A percentile compares a stretch with the other conserved stretches of the same genome.
Evolutionary conservation across 352 stramenopile species (phyloP).

Genomic region (Globisporangium rhizosaccharum): DNA sequence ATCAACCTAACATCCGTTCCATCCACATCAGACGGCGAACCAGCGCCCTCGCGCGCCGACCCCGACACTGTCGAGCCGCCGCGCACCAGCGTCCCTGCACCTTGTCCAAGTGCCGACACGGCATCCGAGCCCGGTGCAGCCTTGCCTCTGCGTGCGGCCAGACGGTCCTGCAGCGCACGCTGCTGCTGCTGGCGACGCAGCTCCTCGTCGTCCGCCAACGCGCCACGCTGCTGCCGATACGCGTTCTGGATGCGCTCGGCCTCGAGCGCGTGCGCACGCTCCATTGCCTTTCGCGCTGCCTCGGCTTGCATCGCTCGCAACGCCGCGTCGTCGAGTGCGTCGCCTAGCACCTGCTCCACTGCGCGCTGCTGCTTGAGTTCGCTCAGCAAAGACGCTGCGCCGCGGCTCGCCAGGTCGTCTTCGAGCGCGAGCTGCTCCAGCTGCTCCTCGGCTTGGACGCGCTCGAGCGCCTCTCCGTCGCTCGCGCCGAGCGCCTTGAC

Average conservation of each 20-base stretch:
- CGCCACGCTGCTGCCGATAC: background rate
- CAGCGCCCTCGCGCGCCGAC: background rate
- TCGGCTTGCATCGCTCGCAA: background rate
- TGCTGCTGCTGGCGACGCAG: slow-evolving; percentile 4
- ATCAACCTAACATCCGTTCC: background rate
- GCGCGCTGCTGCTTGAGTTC: slow-evolving; percentile 4
- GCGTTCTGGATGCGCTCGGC: slow-evolving; percentile 3
- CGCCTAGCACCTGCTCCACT: background rate
- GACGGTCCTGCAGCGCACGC: background rate
- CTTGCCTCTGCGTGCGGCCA: background rate
- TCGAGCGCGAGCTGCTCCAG: background rate
- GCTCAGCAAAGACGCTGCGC: background rate
- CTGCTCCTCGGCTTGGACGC: slow-evolving; percentile 1
- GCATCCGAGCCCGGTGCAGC: no score
- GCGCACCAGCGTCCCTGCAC: background rate
- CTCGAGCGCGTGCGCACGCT: slow-evolving; percentile 3
- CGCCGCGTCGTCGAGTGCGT: background rate
- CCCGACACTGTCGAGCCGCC: background rate
- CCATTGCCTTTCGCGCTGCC: slow-evolving; percentile 5
- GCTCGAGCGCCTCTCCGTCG: background rate
- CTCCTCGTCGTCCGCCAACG: background rate
- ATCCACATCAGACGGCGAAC: no score
- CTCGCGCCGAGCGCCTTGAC: background rate
- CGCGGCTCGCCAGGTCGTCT: background rate
- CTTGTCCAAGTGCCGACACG: background rate